Base-by-base conservation (phyloP, 2,329 filamentous ascomycete species). In the Penicillium sp. region DNA sequence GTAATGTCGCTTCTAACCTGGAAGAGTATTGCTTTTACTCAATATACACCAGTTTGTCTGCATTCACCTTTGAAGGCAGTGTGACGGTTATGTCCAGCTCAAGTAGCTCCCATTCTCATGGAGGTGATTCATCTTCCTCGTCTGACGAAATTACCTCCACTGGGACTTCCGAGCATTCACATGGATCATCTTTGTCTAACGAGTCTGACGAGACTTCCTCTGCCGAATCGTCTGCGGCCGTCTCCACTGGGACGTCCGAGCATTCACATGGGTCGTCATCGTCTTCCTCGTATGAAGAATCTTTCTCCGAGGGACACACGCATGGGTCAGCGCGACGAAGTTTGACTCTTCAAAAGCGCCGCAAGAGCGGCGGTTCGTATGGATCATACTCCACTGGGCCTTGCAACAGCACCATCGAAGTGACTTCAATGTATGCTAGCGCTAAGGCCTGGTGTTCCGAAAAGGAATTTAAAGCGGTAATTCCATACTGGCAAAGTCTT, bases 11-110 rank as follows among this genome's bases (percentile, higher is more conserved):
- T 8, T 45, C 40, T 16, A 48, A 42, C 16, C 10, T 51, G 23
- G 58, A 53, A 13, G 40, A 55, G 42, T 58, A 55, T 27, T 55
- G 55, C 41, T 58, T 58, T 29, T 58, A 58, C 23, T 51, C 55
- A 1, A 58, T 58, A n/a, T 58, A 58, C 29, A 51, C 40, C 19
- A 45, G 29, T 26, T 23, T 51, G 5, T 51, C 48, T 27, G 48
- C 34, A 23, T 51, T 29, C 11, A 51, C 48, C 2, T 51, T 51
- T 13, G 8, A 44, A 16, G 48, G 40, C 13, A 27, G 27, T 38
- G 47, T 48, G 7, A 46, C 47, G 1, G 29, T 55, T 23, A 36
- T 30, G 6, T 35, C 30, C 19, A n/a, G 35, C 18, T 19, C 36
- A 1, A 39, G 6, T 9, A 1, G 11, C 34, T 36, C 18, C 9